Base-by-base conservation (phyloP, 2,329 filamentous ascomycete species). In the Herpotrichia juniperi region DNA sequence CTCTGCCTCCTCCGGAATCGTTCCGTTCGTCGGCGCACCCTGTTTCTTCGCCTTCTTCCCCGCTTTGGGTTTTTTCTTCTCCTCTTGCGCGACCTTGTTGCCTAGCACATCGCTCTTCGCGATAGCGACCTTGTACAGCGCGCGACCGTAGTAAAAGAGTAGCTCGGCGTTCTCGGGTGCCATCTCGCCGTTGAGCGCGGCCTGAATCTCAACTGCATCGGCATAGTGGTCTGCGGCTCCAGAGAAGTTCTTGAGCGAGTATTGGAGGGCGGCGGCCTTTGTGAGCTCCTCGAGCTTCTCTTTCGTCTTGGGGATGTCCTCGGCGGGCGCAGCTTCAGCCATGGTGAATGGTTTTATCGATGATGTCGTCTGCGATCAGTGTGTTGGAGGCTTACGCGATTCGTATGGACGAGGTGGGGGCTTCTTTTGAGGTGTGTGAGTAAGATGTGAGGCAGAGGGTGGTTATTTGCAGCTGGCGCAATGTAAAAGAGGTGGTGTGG, bases 51-150 rank as follows among this genome's bases (percentile, higher is more conserved):
- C 68, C 47, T 74, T 76, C 66, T 80, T 82, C 51, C 79, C 76
- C 54, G 77, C 74, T 68, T 79, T 78, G 3, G 64, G 56, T 61
- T 75, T 86, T 75, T 67, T 82, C 77, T 69, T 84, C 73, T 80
- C 78, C 39, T 81, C 80, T 2, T 81, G 78, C 12, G 84, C 82
- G 17, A 93, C 89, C 67, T 89, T 89, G 28, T 89, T 90, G 51
- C 94, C 94, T 30, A 99, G 81, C 21, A 99, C 93, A 69, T 97
- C 93, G 70, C 92, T 97, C 75, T 96, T 96, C 73, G 86, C 88
- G 72, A 97, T 90, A 25, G 93, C 94, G 54, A 97, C 89, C 73
- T 93, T 93, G 81, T 96, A 97, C 17, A 99, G 79, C 50, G 91
- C 91, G 70, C 93, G 90, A 12, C 94, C 94, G 75, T 99, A 99